phyloP scores from a whole-genome alignment of 257 asterid species.

The Solanum acaule region DNA sequence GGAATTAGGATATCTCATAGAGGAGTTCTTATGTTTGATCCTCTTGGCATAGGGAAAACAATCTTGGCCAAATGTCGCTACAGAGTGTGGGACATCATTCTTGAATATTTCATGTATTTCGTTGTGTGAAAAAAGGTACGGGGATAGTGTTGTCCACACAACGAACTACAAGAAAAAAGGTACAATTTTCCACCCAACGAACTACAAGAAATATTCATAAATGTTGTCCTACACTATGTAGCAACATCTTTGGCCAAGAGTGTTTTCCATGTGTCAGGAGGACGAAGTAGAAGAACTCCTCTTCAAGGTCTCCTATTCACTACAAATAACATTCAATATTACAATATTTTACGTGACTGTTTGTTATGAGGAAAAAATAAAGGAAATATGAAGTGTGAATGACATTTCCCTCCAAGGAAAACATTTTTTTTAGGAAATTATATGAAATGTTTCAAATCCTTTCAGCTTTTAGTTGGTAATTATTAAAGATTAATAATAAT shows the following conservation, averaged over 20 bases:
- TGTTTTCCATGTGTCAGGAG: conserved; percentile 92
- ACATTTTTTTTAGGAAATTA: too few relatives aligned
- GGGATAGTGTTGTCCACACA: conserved; percentile 54
- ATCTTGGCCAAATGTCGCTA: background rate
- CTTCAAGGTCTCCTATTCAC: background rate
- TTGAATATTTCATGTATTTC: background rate
- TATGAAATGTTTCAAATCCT: too few relatives aligned
- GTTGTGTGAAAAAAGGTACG: conserved; percentile 19
- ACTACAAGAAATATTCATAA: conserved; percentile 82
- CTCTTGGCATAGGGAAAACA: background rate
- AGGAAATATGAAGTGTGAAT: too few relatives aligned
- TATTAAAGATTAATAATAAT: too few relatives aligned
- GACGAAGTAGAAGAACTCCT: conserved; percentile 16
- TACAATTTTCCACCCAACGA: background rate
- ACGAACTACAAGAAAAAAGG: conserved; percentile 47
- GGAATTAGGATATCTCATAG: conserved; percentile 19
- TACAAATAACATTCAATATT: too few relatives aligned
- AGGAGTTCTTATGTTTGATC: background rate
- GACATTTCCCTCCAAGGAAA: background rate
- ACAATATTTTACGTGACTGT: too few relatives aligned
- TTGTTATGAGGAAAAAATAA: background rate
- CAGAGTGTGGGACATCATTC: too few relatives aligned
- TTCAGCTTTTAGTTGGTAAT: too few relatives aligned
- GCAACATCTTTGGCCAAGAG: conserved; percentile 96
- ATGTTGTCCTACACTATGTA: conserved; percentile 92